These are phyloP conservation scores for Eucalyptus leucophloia DNA, from an alignment of 345 rosid genomes.

Conservation along the genomic window DNA sequence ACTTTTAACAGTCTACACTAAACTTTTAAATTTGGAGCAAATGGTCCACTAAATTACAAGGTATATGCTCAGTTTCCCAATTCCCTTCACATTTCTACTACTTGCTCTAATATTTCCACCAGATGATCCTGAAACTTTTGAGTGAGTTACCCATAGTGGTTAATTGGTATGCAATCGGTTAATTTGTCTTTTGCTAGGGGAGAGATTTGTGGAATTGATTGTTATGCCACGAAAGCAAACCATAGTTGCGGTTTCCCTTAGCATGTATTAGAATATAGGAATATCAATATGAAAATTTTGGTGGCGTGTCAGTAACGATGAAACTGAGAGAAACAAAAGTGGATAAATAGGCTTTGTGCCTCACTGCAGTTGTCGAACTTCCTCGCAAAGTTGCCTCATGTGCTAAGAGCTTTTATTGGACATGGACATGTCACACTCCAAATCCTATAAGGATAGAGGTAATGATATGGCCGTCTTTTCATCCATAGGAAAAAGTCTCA, in stretches of 20 bases:
- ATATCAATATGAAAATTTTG: no score
- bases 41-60: not conserved
- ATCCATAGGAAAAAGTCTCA: no score
- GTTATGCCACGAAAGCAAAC: no score
- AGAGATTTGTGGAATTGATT: no score
- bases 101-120: not conserved
- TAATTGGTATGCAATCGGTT: not conserved
- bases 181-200: not conserved
- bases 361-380: not conserved
- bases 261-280: no score
- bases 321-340: not conserved
- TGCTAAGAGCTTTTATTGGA: not conserved
- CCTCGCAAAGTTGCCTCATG: not conserved
- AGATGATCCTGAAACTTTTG: not conserved
- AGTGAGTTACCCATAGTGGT: not conserved
- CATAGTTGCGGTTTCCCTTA: no score
- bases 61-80: not conserved
- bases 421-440: not conserved
- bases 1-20: not conserved
- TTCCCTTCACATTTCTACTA: not conserved
- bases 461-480: no score
- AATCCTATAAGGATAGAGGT: no score
- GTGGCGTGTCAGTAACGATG: not conserved
- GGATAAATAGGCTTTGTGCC: not conserved
- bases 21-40: not conserved